phyloP scores from a whole-genome alignment of 2,329 filamentous ascomycete species.

The Aureobasidium lini region DNA sequence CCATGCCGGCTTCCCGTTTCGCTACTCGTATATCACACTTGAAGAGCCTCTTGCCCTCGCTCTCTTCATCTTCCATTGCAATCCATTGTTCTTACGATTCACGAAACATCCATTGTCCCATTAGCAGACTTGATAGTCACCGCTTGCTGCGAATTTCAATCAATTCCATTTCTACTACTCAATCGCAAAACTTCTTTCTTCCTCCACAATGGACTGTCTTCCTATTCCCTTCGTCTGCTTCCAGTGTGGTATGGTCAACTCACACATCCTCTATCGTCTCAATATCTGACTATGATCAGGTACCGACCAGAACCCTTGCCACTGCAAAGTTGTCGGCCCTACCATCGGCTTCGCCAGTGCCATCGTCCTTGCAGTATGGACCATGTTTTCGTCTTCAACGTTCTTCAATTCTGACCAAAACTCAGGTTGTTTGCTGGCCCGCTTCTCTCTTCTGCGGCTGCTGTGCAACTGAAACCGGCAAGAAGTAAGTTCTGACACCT shows the following conservation, averaged over 20 bases:
- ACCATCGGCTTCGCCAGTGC: conserved; percentile 29
- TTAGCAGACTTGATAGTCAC: not conserved
- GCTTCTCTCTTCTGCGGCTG: conserved; percentile 31
- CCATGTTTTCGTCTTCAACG: not conserved
- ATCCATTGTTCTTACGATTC: not conserved
- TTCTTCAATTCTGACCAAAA: not conserved
- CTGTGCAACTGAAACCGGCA: conserved; percentile 30
- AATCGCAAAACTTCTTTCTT: not conserved
- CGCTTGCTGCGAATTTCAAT: not conserved
- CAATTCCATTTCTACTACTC: not conserved
- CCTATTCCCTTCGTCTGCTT: conserved; percentile 29
- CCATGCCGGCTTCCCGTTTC: conserved; percentile 2
- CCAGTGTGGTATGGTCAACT: conserved; percentile 27
- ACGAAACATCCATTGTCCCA: not conserved
- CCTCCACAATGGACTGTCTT: conserved; percentile 19
- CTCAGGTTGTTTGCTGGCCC: conserved; percentile 30
- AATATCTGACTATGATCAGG: not conserved
- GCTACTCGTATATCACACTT: not conserved
- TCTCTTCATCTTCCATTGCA: not conserved
- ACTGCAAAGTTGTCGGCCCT: conserved; percentile 32
- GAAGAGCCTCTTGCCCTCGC: not conserved
- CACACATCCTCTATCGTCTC: not conserved
- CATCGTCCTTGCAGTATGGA: conserved; percentile 25
- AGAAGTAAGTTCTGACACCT: conserved; percentile 18
- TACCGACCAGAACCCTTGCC: conserved; percentile 31